Conservation (phyloP, 2,329 filamentous ascomycete species). For the Diaporthe capsici region DNA sequence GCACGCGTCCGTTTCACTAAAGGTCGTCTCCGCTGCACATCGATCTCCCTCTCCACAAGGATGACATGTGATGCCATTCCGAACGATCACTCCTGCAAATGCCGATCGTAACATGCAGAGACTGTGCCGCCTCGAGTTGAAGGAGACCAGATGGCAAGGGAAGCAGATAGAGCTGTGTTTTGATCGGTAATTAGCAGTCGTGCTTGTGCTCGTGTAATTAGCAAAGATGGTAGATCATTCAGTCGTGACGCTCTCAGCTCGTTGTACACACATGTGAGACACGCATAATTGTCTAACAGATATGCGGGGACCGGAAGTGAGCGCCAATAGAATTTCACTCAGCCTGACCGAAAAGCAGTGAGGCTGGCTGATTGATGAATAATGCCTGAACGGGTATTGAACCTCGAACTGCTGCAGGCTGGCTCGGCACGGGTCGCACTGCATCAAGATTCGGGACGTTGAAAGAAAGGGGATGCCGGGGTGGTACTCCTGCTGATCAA, state of each 20-base stretch:
- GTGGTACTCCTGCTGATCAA: background rate
- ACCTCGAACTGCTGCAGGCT: background rate
- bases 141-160: background rate
- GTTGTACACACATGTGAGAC: background rate
- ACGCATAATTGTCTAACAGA: background rate
- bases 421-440: slow-evolving; percentile 9
- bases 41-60: background rate
- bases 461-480: background rate
- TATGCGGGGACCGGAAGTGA: background rate
- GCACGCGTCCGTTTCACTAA: background rate
- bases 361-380: slow-evolving; percentile 11
- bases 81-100: background rate
- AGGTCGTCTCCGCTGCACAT: no score
- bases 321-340: background rate
- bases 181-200: background rate
- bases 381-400: slow-evolving; percentile 9
- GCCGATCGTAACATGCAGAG: background rate
- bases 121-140: background rate
- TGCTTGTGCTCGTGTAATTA: slow-evolving; percentile 2
- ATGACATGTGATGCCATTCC: background rate
- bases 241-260: background rate
- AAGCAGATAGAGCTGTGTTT: no score
- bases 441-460: background rate
- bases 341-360: background rate
- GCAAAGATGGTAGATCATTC: background rate